Conservation (phyloP, 257 asterid species). For the Solanum stenotomum region DNA sequence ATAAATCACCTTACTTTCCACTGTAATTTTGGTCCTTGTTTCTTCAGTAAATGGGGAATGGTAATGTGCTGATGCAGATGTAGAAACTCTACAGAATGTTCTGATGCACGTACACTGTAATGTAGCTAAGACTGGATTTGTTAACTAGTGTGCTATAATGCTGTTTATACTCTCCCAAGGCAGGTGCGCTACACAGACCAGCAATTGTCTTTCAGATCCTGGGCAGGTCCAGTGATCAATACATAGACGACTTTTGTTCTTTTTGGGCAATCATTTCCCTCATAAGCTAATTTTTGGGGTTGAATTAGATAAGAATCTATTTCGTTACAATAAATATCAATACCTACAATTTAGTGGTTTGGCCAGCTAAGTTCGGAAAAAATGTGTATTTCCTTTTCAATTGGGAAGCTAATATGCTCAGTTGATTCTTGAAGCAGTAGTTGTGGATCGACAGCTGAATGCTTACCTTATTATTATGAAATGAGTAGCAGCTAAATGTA, state of each 20-base stretch:
- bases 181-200: neutral
- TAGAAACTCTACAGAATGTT: neutral
- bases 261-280: neutral
- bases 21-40: neutral
- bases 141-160: neutral
- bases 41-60: neutral
- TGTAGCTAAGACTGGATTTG: neutral
- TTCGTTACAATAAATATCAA: neutral
- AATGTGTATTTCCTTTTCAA: neutral
- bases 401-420: neutral
- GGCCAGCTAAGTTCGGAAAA: neutral
- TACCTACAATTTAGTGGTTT: neutral
- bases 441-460: neutral
- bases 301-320: neutral
- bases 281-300: neutral
- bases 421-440: neutral
- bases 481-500: neutral
- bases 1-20: neutral
- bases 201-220: neutral
- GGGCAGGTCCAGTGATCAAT: neutral
- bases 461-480: neutral
- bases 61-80: neutral
- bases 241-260: neutral
- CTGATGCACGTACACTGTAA: neutral
- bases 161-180: neutral